A percentile compares a stretch with the other conserved stretches of the same genome.
phyloP scores from a whole-genome alignment of 2,329 filamentous ascomycete species.

The Alternaria gaisen region DNA sequence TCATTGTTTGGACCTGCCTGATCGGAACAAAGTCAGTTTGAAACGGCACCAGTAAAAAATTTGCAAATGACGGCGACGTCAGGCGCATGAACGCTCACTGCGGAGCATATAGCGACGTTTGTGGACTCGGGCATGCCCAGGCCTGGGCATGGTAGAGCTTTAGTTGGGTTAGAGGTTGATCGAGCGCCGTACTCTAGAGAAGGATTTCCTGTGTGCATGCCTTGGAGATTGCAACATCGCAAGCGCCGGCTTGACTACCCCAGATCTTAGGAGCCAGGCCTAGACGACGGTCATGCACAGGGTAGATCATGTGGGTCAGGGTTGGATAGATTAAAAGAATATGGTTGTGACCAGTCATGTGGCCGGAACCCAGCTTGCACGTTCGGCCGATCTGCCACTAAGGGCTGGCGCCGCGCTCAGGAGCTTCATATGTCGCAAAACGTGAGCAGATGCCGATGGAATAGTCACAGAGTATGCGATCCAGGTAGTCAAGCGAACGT shows the following conservation, averaged over 20 bases:
- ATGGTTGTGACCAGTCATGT: constrained; percentile 33
- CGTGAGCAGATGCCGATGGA: neutral
- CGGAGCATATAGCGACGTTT: constrained; percentile 6
- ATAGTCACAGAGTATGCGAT: neutral
- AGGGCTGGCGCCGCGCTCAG: constrained; percentile 1
- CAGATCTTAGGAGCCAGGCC: constrained; percentile 16
- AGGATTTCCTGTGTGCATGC: constrained; percentile 26
- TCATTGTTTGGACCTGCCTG: constrained; percentile 22
- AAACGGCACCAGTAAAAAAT: constrained; percentile 5
- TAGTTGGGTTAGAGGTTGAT: constrained; percentile 24
- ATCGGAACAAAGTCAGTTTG: constrained; percentile 14
- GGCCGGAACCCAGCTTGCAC: constrained; percentile 19
- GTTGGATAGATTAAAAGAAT: constrained; percentile 32
- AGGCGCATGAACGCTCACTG: constrained; percentile 6
- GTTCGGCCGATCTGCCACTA: constrained; percentile 22
- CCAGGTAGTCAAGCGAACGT: neutral
- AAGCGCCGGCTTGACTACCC: constrained; percentile 16
- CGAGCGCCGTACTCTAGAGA: constrained; percentile 24
- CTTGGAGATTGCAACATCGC: constrained; percentile 28
- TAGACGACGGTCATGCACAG: constrained; percentile 23
- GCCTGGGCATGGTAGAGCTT: constrained; percentile 6
- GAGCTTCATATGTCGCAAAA: constrained; percentile 8
- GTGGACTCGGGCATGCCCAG: constrained; percentile 12
- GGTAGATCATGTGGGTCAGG: constrained; percentile 33
- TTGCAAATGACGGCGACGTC: constrained; percentile 3